Evolutionary conservation across 129 eudicot species (phyloP), one percentile per base, ranked within the genome.

Genomic region (Saussurea involucrata): DNA sequence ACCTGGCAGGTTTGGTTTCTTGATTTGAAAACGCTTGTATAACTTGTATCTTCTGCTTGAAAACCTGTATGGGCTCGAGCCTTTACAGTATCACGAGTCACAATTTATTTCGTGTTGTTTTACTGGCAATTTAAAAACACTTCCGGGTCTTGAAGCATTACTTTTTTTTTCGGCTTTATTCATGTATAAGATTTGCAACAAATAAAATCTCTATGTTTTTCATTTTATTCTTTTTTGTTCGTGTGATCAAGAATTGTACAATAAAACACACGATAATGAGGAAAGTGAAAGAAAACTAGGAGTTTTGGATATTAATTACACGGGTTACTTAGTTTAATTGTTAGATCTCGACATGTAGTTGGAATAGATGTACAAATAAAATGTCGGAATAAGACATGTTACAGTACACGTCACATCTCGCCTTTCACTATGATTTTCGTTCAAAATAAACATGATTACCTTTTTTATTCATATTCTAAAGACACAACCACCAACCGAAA

Each of bases 1-100:
- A 80, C 10, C 72, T 85, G 2, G 53, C 74, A 76, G 85, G 82
- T 81, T 53, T n/a, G 36, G 18, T n/a, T 68, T 77, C 75, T 36
- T 42, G 1, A 21, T n/a, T 24, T 25, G 18, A 21, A 64, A 33
- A 15, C 24, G 17, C 20, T 63, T 69, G 10, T 4, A 8, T 28
- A 66, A 40, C 49, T 11, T 40, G 49, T 40, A 40, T 40, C 49
- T 10, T 11, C 1, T 40, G 17, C 17, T 40, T 40, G 15, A 10
- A 37, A 40, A 10, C 49, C 4, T 49, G 17, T 49, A 4, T 49
- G 2, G n/a, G n/a, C n/a, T n/a, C n/a, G n/a, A n/a, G n/a, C n/a
- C n/a, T n/a, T n/a, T n/a, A n/a, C n/a, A n/a, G n/a, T 18, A 6
- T n/a, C 6, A 2, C 1, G 17, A 66, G 1, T 9, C 12, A 4